Conservation (phyloP, 805 yeast species). For the Sungouiella thailandica region DNA sequence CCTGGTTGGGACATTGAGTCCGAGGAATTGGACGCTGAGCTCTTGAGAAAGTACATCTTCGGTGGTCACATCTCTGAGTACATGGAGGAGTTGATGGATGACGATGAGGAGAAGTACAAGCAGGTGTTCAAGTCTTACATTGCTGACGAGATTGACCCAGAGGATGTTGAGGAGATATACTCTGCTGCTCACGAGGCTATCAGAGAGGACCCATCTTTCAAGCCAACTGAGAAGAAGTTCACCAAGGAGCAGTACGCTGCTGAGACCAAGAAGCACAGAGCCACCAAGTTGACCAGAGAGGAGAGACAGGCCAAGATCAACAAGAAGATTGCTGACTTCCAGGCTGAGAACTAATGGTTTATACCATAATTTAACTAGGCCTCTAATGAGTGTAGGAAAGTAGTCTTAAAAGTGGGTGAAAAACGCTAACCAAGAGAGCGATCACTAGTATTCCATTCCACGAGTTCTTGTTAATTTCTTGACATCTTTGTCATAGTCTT, state of each 20-base stretch:
- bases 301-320: conserved; percentile 87
- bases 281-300: conserved; percentile 81
- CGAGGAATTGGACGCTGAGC: conserved; percentile 97
- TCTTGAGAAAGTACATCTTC: conserved; percentile 97
- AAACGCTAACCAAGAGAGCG: no score
- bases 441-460: no score
- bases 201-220: conserved; percentile 92
- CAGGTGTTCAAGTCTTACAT: conserved; percentile 94
- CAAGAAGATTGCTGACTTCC: conserved; percentile 91
- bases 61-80: conserved; percentile 99
- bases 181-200: conserved; percentile 88
- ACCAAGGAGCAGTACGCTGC: conserved; percentile 98
- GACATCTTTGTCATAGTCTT: no score
- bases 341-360: conserved; percentile 40
- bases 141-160: conserved; percentile 96
- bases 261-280: conserved; percentile 88
- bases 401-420: no score
- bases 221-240: conserved; percentile 87
- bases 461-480: no score
- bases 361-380: background rate
- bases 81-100: conserved; percentile 99
- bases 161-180: conserved; percentile 94
- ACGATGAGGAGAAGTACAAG: conserved; percentile 99
- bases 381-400: no score
- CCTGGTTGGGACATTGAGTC: conserved; percentile 99